Evolutionary conservation across 257 asterid species (phyloP), one percentile per base, ranked within the genome.

Genomic region (Asclepias syriaca): DNA sequence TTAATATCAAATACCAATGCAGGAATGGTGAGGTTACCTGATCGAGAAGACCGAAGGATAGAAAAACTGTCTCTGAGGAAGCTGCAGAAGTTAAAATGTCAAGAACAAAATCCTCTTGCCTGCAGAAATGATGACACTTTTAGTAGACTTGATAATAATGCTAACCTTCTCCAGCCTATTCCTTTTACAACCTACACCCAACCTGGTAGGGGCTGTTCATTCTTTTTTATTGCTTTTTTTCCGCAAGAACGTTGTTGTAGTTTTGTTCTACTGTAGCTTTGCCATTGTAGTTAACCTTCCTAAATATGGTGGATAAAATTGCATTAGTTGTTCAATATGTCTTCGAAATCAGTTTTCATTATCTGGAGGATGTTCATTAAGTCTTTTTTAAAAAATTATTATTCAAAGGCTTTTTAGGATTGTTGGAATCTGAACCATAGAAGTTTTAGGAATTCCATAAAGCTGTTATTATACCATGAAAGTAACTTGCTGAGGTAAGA

Each of bases 41-140:
- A 82, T 49, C 85, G 96, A 74, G 92, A 90, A 58, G 97, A 87
- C 39, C 81, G 85, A 59, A 87, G 97, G 78, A 27, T 72, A 71
- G 97, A 90, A 77, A 91, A 91, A 79, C 68, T 94, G 54, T 95
- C 99, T 54, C 72, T 88, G 89, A 90, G 96, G 87, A 95, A 90
- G 81, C 97, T 87, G 80, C 85, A 92, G 85, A 95, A 89, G 84
- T 73, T 90, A 77, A 95, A 90, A 85, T 88, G 92, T 78, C 97
- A 90, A 78, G 94, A 84, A 72, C 92, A 89, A 60, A 78, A 71
- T 24, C 68, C 49, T 37, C 49, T 18, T 63, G 13, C 24, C 66
- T 13, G 2, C 16, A 14, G 8, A 22, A 12, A 60, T 32, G 48
- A 63, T 15, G 49, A 37, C 49, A 61, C 82, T 83, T 58, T 85